phyloP scores from a whole-genome alignment of 2,329 filamentous ascomycete genomes.

The Botrytis deweyae region DNA sequence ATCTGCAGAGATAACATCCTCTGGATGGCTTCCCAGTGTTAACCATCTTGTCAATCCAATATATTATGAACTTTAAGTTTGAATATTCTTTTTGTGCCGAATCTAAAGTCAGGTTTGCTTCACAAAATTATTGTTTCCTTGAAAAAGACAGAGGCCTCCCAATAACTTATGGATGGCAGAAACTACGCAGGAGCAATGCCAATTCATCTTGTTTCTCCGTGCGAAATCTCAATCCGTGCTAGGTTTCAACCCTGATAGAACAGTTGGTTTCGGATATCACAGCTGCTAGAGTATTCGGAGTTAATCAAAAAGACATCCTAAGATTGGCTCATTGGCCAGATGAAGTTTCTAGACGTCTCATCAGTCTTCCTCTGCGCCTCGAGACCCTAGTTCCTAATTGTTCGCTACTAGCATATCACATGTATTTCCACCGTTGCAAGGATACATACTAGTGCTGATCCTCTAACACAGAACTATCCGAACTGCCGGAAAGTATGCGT shows the following conservation, averaged over 20 bases:
- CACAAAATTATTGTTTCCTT: not conserved
- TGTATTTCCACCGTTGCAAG: not conserved
- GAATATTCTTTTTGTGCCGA: not conserved
- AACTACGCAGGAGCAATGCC: not conserved
- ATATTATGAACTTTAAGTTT: not conserved
- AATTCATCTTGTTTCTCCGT: not conserved
- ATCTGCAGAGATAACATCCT: slow-evolving; percentile 26
- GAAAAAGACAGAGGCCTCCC: not conserved
- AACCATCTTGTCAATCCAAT: slow-evolving; percentile 7
- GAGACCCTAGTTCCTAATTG: not conserved
- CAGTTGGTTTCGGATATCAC: not conserved
- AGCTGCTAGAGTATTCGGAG: not conserved
- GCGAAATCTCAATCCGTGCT: slow-evolving; percentile 8
- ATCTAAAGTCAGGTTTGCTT: not conserved
- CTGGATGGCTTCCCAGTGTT: slow-evolving; percentile 23
- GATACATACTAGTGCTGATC: not conserved
- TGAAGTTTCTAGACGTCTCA: slow-evolving; percentile 2
- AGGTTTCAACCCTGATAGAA: slow-evolving; percentile 10
- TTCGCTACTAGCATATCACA: not conserved
- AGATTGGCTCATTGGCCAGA: not conserved
- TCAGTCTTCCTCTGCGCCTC: not conserved
- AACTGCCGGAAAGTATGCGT: not conserved
- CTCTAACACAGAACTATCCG: not conserved
- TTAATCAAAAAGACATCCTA: not conserved
- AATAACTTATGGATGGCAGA: not conserved